A percentile compares a stretch with the other conserved stretches of the same genome.
Evolutionary conservation across 805 yeast species (phyloP).

Genomic region (Novakomyces olei): DNA sequence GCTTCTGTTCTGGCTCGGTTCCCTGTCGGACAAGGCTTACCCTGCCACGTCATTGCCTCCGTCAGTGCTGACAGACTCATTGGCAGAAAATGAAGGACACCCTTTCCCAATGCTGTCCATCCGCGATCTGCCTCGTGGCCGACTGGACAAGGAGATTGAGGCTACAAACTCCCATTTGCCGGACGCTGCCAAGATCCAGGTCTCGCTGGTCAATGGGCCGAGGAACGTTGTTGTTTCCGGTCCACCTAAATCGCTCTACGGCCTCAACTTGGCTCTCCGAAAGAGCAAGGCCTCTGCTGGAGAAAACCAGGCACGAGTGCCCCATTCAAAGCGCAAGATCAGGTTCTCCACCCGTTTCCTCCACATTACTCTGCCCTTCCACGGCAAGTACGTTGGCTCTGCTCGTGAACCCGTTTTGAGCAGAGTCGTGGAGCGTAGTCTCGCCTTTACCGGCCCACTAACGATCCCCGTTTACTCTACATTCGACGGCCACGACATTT

Average conservation of each 20-base stretch:
- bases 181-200: slow-evolving; percentile 65
- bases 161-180: slow-evolving; percentile 89
- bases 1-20: slow-evolving; percentile 77
- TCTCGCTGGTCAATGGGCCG: slow-evolving; percentile 87
- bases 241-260: slow-evolving; percentile 94
- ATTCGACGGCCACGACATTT: slow-evolving; percentile 19
- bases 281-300: slow-evolving; percentile 89
- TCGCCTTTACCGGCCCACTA: slow-evolving; percentile 15
- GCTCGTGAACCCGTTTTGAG: slow-evolving; percentile 29
- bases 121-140: slow-evolving; percentile 61
- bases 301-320: slow-evolving; percentile 84
- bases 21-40: slow-evolving; percentile 70
- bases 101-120: slow-evolving; percentile 96
- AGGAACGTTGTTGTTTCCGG: slow-evolving; percentile 89
- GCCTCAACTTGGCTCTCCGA: slow-evolving; percentile 77
- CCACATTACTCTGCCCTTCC: slow-evolving; percentile 94
- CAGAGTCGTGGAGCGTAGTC: slow-evolving; percentile 3
- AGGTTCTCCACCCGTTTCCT: slow-evolving; percentile 82
- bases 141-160: slow-evolving; percentile 58
- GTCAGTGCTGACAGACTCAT: slow-evolving; percentile 71
- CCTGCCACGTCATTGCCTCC: slow-evolving; percentile 93
- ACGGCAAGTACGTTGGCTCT: slow-evolving; percentile 57
- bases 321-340: slow-evolving; percentile 80
- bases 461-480: slow-evolving; percentile 84
- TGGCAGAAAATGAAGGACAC: slow-evolving; percentile 82